phyloP scores from a whole-genome alignment of 345 rosid species.

The Gossypium sturtianum region DNA sequence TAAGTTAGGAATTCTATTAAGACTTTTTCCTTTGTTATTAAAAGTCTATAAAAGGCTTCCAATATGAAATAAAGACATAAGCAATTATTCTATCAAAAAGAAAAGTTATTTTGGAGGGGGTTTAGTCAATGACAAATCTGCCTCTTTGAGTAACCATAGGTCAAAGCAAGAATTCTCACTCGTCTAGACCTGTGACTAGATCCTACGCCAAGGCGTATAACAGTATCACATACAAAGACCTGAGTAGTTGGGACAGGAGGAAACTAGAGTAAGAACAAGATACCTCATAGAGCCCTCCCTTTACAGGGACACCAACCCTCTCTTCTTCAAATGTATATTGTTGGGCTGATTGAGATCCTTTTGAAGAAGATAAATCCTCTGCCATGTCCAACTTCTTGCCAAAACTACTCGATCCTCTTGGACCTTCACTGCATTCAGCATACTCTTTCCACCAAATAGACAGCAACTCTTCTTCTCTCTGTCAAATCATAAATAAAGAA shows the following conservation, averaged over 20 bases:
- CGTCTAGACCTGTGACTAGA: too few relatives aligned
- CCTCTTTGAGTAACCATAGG: too few relatives aligned
- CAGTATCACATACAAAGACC: background rate
- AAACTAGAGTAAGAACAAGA: background rate
- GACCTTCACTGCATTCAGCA: conserved; percentile 96
- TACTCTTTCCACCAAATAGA: conserved; percentile 97
- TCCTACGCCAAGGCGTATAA: too few relatives aligned
- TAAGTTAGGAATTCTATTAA: too few relatives aligned
- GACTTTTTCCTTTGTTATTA: too few relatives aligned
- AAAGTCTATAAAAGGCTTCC: too few relatives aligned
- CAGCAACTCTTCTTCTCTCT: conserved; percentile 94
- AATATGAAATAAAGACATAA: too few relatives aligned
- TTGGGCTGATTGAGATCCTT: conserved; percentile 33
- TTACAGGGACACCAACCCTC: conserved; percentile 98
- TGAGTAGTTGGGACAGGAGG: background rate
- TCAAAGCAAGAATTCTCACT: too few relatives aligned
- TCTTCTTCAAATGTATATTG: conserved; percentile 72
- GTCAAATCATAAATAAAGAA: conserved; percentile 18
- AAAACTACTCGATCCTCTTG: conserved; percentile 34
- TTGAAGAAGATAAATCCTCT: conserved; percentile 29
- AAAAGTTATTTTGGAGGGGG: too few relatives aligned
- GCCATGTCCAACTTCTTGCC: conserved; percentile 27
- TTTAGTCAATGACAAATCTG: too few relatives aligned
- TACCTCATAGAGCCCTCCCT: conserved; percentile 97
- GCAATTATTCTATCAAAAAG: too few relatives aligned